phyloP scores from a whole-genome alignment of 129 eudicot species.

The Chrysanthemum seticuspe region DNA sequence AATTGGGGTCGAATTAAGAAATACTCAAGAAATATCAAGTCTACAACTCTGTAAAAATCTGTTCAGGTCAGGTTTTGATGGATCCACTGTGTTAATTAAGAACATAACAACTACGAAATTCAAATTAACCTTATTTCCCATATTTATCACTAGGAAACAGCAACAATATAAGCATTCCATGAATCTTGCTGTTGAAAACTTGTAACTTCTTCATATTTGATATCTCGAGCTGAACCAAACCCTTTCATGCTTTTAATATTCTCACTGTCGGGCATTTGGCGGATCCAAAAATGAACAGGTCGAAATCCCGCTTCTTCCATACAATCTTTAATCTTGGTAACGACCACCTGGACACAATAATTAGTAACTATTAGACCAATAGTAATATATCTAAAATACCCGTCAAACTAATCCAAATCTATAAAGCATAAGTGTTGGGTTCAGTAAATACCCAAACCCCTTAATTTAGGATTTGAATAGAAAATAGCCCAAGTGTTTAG shows the following conservation, averaged over 20 bases:
- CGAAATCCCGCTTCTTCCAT: slow-evolving; percentile 88
- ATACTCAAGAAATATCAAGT: neutral
- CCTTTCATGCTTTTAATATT: slow-evolving; percentile 66
- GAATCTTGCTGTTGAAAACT: slow-evolving; percentile 93
- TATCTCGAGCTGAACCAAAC: slow-evolving; percentile 57
- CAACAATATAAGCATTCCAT: slow-evolving; percentile 93
- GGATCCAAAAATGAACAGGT: slow-evolving; percentile 86
- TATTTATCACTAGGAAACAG: slow-evolving; percentile 49
- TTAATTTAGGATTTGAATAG: no score
- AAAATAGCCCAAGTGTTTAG: no score
- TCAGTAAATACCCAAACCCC: no score
- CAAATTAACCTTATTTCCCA: neutral
- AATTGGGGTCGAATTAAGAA: neutral
- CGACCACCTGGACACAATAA: slow-evolving; percentile 67
- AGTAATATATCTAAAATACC: neutral
- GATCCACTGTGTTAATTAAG: slow-evolving; percentile 12
- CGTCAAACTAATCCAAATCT: neutral
- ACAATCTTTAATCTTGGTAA: slow-evolving; percentile 92
- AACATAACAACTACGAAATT: slow-evolving; percentile 3
- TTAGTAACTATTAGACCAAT: neutral
- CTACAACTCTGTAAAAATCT: neutral
- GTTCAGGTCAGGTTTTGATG: neutral
- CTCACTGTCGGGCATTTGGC: slow-evolving; percentile 82
- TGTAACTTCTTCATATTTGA: slow-evolving; percentile 81
- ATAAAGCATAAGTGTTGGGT: neutral